phyloP scores from a whole-genome alignment of 2,329 filamentous ascomycete species.

The Fusarium tupiense region DNA sequence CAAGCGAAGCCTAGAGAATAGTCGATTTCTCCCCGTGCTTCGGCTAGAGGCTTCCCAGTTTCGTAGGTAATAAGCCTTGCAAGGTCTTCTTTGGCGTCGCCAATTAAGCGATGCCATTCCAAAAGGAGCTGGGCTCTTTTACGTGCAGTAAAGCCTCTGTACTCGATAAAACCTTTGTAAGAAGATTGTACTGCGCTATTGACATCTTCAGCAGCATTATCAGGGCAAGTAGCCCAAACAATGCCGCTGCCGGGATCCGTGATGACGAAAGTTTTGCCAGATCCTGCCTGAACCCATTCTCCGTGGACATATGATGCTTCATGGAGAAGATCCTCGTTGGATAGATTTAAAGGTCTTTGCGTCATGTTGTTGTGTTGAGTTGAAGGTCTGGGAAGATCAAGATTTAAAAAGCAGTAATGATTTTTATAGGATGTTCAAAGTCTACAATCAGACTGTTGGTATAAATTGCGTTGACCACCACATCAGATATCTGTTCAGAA shows the following conservation, averaged over 20 bases:
- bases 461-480: no score
- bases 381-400: background rate
- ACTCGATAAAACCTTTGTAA: background rate
- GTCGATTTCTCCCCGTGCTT: constrained; percentile 64
- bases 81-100: constrained; percentile 48
- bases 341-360: no score
- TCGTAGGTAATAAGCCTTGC: constrained; percentile 55
- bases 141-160: constrained; percentile 33
- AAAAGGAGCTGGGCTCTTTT: constrained; percentile 45
- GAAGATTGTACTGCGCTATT: background rate
- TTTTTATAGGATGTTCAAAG: no score
- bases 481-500: no score
- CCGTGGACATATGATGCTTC: background rate
- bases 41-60: constrained; percentile 63
- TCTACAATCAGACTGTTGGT: no score
- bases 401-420: no score
- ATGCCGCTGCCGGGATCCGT: background rate
- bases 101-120: constrained; percentile 50
- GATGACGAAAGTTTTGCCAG: background rate
- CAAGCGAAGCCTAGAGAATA: constrained; percentile 63
- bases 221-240: background rate
- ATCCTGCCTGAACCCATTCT: background rate
- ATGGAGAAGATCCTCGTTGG: background rate
- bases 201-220: background rate
- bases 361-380: background rate